phyloP scores from a whole-genome alignment of 2,329 filamentous ascomycete genomes.

The Trichoderma koningiopsis region DNA sequence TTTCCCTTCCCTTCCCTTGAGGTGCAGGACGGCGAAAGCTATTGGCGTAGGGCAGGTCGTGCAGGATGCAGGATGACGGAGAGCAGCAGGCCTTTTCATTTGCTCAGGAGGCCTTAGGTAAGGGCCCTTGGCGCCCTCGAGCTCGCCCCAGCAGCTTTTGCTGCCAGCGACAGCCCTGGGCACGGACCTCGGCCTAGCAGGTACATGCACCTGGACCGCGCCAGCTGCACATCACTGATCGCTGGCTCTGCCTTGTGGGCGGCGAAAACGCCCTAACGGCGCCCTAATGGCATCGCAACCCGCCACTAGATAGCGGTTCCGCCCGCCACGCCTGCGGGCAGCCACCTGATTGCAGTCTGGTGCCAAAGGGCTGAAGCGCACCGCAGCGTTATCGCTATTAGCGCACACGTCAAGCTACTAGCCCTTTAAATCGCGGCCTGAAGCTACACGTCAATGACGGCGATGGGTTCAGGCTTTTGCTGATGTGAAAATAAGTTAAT shows the following conservation, averaged over 20 bases:
- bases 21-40: conserved; percentile 11
- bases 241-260: background rate
- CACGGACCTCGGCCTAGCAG: conserved; percentile 1
- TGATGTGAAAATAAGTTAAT: background rate
- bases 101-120: conserved; percentile 25
- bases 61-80: conserved; percentile 26
- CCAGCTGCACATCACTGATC: conserved; percentile 13
- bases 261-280: background rate
- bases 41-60: conserved; percentile 23
- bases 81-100: conserved; percentile 7
- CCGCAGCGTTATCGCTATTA: background rate
- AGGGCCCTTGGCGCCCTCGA: background rate
- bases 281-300: background rate
- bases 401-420: background rate
- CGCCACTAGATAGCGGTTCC: conserved; percentile 5
- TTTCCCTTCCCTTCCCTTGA: background rate
- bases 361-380: background rate
- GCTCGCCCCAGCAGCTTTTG: background rate
- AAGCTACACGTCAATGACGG: background rate
- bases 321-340: conserved; percentile 1
- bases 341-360: conserved; percentile 2
- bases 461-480: background rate
- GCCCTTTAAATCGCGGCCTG: background rate
- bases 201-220: background rate
- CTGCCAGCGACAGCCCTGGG: background rate